These are phyloP conservation scores for Globisporangium orthogonon DNA, from an alignment of 352 stramenopile species.

Conservation along the genomic window DNA sequence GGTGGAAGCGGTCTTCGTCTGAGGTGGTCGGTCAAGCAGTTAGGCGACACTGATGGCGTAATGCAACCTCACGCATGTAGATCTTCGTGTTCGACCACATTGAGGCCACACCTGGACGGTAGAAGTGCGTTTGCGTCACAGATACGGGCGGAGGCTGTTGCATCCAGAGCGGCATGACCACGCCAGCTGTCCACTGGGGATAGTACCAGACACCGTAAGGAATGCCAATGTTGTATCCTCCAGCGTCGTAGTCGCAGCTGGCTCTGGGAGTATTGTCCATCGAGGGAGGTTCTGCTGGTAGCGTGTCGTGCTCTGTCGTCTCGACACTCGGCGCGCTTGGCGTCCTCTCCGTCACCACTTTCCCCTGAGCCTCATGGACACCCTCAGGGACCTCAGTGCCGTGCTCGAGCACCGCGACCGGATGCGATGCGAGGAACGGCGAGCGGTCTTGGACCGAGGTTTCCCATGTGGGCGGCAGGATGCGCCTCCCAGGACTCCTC, in stretches of 20 bases:
- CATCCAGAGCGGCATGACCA: constrained; percentile 1
- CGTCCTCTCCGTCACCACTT: background rate
- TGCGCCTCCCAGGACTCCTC: constrained; percentile 14
- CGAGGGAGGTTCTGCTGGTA: background rate
- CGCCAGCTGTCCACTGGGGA: background rate
- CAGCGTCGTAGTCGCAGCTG: background rate
- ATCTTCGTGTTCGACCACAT: background rate
- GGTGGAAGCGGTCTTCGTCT: constrained; percentile 2
- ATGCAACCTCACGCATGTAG: background rate
- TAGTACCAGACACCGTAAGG: background rate
- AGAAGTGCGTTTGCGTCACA: background rate
- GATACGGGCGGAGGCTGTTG: background rate
- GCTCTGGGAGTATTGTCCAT: too few relatives aligned
- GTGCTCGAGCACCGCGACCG: constrained; percentile 25
- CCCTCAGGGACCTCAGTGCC: background rate
- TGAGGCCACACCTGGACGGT: background rate
- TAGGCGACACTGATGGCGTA: background rate
- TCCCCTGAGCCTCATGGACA: background rate
- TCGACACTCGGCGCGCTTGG: background rate
- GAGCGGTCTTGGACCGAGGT: constrained; percentile 20
- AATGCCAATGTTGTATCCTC: background rate
- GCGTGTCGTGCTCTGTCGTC: background rate
- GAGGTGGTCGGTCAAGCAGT: background rate
- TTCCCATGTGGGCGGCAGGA: constrained; percentile 67
- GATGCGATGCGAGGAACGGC: constrained; percentile 56